These are phyloP conservation scores for Sanghuangporus weigelae DNA, from an alignment of 1,284 basidiomycete species.

Conservation along the genomic window DNA sequence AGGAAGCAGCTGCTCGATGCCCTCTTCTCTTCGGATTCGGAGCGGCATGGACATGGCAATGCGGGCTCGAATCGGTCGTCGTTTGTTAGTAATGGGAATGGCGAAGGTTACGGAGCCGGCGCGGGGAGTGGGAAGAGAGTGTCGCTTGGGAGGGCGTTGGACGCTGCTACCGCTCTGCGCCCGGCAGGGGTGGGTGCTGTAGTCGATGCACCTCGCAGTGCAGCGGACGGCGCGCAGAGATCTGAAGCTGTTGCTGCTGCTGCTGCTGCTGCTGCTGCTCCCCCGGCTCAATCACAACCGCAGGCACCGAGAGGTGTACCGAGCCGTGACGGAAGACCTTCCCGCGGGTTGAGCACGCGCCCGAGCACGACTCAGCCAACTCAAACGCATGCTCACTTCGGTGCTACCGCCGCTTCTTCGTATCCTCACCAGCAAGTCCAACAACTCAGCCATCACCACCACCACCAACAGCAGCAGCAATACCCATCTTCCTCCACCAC, in stretches of 20 bases:
- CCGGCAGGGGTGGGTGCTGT: neutral
- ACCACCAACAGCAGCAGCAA: neutral
- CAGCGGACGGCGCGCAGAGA: neutral
- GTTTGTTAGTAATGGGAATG: neutral
- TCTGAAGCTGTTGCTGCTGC: neutral
- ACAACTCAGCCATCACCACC: neutral
- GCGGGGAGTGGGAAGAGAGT: neutral
- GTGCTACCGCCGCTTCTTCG: neutral
- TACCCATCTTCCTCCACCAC: neutral
- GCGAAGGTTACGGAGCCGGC: neutral
- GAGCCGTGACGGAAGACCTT: slow-evolving; percentile 14
- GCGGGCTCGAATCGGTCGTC: neutral
- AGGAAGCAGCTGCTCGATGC: slow-evolving; percentile 17
- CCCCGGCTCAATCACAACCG: neutral
- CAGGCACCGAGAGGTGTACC: slow-evolving; percentile 9
- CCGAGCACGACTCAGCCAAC: slow-evolving; percentile 9
- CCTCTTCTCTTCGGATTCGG: slow-evolving; percentile 1
- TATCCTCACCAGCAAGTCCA: neutral
- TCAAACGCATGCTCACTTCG: neutral
- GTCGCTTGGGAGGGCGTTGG: neutral
- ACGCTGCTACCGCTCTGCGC: neutral
- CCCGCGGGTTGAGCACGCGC: slow-evolving; percentile 12
- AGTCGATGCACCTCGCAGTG: neutral
- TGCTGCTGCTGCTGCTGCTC: neutral
- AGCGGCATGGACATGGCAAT: neutral